A percentile compares a stretch with the other conserved stretches of the same genome.
Conservation (phyloP, 1,284 basidiomycete genomes). For the Fomitopsis betulina region DNA sequence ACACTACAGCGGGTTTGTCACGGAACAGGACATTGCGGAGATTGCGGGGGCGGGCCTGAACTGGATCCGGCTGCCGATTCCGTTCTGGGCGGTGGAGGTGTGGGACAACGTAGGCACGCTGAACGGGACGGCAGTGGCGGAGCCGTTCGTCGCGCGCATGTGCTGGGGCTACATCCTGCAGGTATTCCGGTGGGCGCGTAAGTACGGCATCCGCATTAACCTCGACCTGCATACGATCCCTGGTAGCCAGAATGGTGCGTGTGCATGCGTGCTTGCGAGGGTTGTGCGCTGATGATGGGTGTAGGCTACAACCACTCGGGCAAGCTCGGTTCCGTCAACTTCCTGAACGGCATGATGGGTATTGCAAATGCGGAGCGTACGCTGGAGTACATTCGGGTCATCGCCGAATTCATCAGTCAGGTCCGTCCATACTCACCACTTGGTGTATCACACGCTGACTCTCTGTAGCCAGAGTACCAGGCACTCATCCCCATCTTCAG, state of each 20-base stretch:
- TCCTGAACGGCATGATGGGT: conserved; percentile 61
- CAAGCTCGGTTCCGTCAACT: conserved; percentile 43
- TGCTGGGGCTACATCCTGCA: conserved; percentile 57
- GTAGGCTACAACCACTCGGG: conserved; percentile 50
- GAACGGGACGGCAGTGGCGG: conserved; percentile 20
- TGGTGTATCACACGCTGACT: background rate
- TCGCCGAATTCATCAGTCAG: conserved; percentile 59
- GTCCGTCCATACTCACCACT: conserved; percentile 3
- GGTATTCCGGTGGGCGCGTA: conserved; percentile 77
- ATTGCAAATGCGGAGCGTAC: conserved; percentile 57
- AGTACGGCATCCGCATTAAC: conserved; percentile 85
- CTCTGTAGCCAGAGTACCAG: conserved; percentile 35
- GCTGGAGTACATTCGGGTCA: conserved; percentile 51
- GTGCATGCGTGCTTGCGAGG: background rate
- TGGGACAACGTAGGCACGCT: conserved; percentile 35
- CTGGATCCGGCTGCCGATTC: conserved; percentile 74
- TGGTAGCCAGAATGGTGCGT: conserved; percentile 66
- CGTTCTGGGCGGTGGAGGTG: conserved; percentile 76
- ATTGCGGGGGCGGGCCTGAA: conserved; percentile 57
- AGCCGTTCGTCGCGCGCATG: conserved; percentile 30
- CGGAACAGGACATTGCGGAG: conserved; percentile 29
- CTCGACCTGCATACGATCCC: conserved; percentile 83
- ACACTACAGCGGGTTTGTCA: conserved; percentile 57
- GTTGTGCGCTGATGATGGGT: background rate
- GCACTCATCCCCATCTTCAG: conserved; percentile 47